phyloP scores from a whole-genome alignment of 2,329 filamentous ascomycete genomes.

The Ceratocystis cubensis region DNA sequence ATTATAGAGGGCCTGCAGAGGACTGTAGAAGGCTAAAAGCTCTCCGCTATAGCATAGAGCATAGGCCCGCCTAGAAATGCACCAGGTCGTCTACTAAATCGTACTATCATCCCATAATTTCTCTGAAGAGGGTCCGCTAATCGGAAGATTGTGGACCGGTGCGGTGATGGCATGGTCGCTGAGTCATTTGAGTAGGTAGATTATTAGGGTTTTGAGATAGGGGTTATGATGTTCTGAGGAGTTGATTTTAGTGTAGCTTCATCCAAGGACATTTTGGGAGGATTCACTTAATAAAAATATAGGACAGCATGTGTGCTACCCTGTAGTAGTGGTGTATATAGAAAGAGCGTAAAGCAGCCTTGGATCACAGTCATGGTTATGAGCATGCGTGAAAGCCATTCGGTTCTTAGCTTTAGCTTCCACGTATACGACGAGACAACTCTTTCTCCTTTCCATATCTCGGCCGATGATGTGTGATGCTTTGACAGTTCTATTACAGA shows the following conservation, averaged over 20 bases:
- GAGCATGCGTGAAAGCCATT: neutral
- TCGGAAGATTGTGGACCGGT: constrained; percentile 7
- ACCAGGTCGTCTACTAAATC: constrained; percentile 2
- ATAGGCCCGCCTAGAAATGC: constrained; percentile 11
- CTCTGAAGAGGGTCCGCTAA: constrained; percentile 13
- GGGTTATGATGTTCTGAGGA: too few relatives aligned
- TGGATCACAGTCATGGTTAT: neutral
- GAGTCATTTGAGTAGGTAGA: too few relatives aligned
- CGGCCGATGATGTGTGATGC: neutral
- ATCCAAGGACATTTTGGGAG: too few relatives aligned
- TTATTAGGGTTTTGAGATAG: too few relatives aligned
- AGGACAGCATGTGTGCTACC: too few relatives aligned
- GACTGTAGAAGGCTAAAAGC: too few relatives aligned
- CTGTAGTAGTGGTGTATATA: too few relatives aligned
- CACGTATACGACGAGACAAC: neutral
- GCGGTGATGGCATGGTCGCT: neutral
- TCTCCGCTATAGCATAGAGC: neutral
- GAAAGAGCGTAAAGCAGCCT: too few relatives aligned
- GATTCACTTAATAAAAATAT: too few relatives aligned
- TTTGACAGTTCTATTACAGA: neutral
- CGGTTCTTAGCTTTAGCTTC: too few relatives aligned
- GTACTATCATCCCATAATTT: neutral
- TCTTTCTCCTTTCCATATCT: neutral
- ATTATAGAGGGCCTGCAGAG: too few relatives aligned
- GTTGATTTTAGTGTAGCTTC: too few relatives aligned